Evolutionary conservation across 2,329 filamentous ascomycete genomes (phyloP), one percentile per base, ranked within the genome.

Genomic region (Claviceps pusilla): DNA sequence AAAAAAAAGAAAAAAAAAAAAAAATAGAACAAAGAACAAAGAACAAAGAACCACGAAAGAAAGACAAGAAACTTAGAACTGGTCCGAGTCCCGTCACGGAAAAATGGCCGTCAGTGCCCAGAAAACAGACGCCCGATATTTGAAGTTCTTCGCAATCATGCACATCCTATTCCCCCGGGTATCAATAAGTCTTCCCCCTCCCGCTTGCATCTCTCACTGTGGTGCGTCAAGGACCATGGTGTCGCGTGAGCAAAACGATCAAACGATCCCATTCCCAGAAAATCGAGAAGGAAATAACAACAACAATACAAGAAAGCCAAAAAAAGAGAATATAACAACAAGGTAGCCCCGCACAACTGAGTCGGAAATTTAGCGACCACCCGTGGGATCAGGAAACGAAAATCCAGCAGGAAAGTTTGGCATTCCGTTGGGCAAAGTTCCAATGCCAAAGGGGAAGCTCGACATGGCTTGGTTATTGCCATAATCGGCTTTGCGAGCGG

Each of bases 341-440:
- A 31, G 12, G 29, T 19, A 10, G 6, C 46, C 29, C 31, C 19
- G 9, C 7, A 49, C 47, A 37, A 4, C 3, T 9, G 19, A 14
- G 29, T 6, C 16, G 4, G n/a, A 35, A 2, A 11, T 37, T 49
- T 39, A 55, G 37, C 42, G 53, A 55, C 57, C 56, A 46, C 60
- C 58, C 1, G 56, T 61, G 12, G 68, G 66, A 54, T 69, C 68
- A 3, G 69, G 69, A 51, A 71, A 72, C 19, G 63, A 58, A 53
- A 71, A 72, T 19, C 68, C 69, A 10, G 65, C 58, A 4, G 70
- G 69, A 55, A 72, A 72, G 60, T 65, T 68, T 52, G 70, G 70
- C 68, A 72, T 72, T 51, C 70, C 70, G 35, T 71, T 72, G 7
- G 69, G 68, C 54, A 71, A 52, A 9, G 67, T 70, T 37, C 66